These are phyloP conservation scores for Dalbergia cochinchinensis DNA, from an alignment of 306 rosid species.

Conservation along the genomic window DNA sequence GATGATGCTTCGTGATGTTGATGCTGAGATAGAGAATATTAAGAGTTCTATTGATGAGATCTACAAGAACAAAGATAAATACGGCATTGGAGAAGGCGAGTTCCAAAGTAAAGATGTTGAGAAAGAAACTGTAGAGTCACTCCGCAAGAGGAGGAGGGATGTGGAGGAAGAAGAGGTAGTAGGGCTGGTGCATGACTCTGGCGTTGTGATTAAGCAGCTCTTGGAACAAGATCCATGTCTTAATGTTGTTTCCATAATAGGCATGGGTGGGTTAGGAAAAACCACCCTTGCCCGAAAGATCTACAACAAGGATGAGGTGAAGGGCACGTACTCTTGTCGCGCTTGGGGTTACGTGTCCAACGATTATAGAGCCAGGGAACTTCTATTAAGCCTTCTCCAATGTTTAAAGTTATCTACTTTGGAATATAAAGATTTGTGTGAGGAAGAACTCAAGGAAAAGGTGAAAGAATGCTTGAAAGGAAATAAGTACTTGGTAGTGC, in stretches of 20 bases:
- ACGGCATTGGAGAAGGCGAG: not conserved
- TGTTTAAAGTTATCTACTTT: not conserved
- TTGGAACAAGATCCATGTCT: not conserved
- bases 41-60: not conserved
- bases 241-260: not conserved
- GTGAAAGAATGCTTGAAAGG: not conserved
- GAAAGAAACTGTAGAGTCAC: not conserved
- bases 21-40: not conserved
- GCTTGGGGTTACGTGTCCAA: slow-evolving; percentile 2
- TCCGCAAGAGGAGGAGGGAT: not conserved
- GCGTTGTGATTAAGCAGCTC: not conserved
- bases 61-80: not conserved
- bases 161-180: slow-evolving; percentile 40
- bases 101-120: not conserved
- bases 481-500: slow-evolving; percentile 7
- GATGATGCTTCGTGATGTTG: not conserved
- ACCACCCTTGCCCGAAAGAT: slow-evolving; percentile 18
- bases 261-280: slow-evolving; percentile 31
- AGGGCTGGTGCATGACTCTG: not conserved
- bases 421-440: not conserved
- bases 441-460: not conserved
- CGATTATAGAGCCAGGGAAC: not conserved
- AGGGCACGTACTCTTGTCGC: not conserved
- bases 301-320: not conserved
- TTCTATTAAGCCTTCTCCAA: not conserved